Conservation (phyloP, 768 basidiomycete genomes). For the Trametes sanguinea region DNA sequence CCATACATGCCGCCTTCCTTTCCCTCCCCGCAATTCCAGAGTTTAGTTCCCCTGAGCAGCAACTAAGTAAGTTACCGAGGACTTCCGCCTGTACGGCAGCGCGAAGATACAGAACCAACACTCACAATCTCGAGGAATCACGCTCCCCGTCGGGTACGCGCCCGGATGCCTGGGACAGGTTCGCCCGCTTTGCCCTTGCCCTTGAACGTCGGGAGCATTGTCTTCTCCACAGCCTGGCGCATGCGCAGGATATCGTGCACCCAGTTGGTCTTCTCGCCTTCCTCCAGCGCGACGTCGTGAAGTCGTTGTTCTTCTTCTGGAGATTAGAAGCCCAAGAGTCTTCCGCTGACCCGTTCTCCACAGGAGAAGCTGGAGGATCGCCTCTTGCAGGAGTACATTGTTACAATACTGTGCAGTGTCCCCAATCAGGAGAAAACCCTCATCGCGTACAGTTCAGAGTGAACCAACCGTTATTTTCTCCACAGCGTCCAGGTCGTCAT, state of each 20-base stretch:
- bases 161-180: slow-evolving; percentile 1
- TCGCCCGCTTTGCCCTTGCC: slow-evolving; percentile 11
- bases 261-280: slow-evolving; percentile 64
- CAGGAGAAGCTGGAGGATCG: slow-evolving; percentile 69
- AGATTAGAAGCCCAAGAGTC: slow-evolving; percentile 48
- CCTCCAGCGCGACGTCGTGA: slow-evolving; percentile 48
- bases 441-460: background rate
- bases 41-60: slow-evolving; percentile 4
- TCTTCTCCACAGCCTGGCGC: slow-evolving; percentile 32
- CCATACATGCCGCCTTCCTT: slow-evolving; percentile 3
- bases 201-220: slow-evolving; percentile 18
- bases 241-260: slow-evolving; percentile 58
- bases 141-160: slow-evolving; percentile 11
- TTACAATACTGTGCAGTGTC: slow-evolving; percentile 62
- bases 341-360: slow-evolving; percentile 68
- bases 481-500: slow-evolving; percentile 20
- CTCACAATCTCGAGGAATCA: slow-evolving; percentile 8
- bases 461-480: slow-evolving; percentile 25
- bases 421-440: background rate
- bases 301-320: slow-evolving; percentile 56
- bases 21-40: background rate
- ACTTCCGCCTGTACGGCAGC: slow-evolving; percentile 16
- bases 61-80: slow-evolving; percentile 13
- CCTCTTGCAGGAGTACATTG: slow-evolving; percentile 71
- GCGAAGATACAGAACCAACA: background rate